Evolutionary conservation across 129 eudicot species (phyloP), one percentile per base, ranked within the genome.

Genomic region (Calendula officinalis): DNA sequence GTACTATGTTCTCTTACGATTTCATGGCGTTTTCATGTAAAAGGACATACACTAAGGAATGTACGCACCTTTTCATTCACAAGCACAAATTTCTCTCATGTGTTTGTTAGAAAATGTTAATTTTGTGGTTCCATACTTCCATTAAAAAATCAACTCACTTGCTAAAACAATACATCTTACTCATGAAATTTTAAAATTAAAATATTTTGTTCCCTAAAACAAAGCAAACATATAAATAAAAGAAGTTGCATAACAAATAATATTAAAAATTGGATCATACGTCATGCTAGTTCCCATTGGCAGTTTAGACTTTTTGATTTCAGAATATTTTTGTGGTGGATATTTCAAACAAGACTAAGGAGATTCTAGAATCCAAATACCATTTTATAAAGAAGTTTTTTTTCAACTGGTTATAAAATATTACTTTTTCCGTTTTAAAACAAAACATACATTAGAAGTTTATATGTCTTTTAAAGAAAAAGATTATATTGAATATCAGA

Each of bases 321-420:
- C 50, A 40, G 62, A 42, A 67, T 67, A 54, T 67, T 2, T 42
- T 41, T 38, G 9, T 49, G 60, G 22, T 13, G 33, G 10, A 36
- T 34, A 49, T 36, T 51, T 22, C 8, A 57, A n/a, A 44, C 36
- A 46, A 6, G 71, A 66, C 56, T 45, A 41, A 2, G 46, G 51
- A 45, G 74, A 68, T 68, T 68, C 74, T 68, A 6, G 56, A 13
- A 35, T 58, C 36, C 43, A 6, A 13, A 56, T 1, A 13, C 56
- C 44, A 56, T 43, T 43, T 67, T 43, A 56, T 13, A 68, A 32
- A 12, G 35, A 5, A 0, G 14, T 14, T 9, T 14, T 60, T 38
- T 4, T 64, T 47, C 32, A 46, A 15, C 44, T 63, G 69, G 9
- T 62, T 43, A 27, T n/a, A 4, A 22, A n/a, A n/a, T n/a, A n/a